Conservation (phyloP, 2,329 filamentous ascomycete species). For the Westerdykella ornata region DNA sequence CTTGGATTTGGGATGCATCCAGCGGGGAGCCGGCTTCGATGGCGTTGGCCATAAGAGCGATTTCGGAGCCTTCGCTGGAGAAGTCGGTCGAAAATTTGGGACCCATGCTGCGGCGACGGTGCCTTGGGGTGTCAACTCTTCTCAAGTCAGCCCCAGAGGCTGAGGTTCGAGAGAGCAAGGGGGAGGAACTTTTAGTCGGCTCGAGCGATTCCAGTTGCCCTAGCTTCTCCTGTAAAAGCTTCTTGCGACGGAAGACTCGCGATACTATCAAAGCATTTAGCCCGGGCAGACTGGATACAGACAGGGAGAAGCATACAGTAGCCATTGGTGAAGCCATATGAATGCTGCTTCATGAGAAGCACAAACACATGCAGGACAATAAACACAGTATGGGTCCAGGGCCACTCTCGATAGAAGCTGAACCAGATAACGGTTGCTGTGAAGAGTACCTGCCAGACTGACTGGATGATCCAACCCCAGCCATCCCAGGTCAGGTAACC, state of each 20-base stretch:
- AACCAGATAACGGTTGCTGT: slow-evolving; percentile 57
- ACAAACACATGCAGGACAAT: slow-evolving; percentile 67
- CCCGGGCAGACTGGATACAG: neutral
- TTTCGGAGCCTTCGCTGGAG: slow-evolving; percentile 47
- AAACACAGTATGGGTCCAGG: slow-evolving; percentile 76
- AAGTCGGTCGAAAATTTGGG: slow-evolving; percentile 41
- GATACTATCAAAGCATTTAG: slow-evolving; percentile 40
- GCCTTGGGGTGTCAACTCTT: slow-evolving; percentile 3
- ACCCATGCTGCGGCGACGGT: slow-evolving; percentile 30
- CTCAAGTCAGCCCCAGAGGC: slow-evolving; percentile 14
- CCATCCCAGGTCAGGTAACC: slow-evolving; percentile 61
- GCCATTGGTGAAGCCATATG: slow-evolving; percentile 73
- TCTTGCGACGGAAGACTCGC: slow-evolving; percentile 48
- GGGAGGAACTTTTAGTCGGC: slow-evolving; percentile 37
- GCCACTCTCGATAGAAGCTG: slow-evolving; percentile 67
- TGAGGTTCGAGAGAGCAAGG: slow-evolving; percentile 3
- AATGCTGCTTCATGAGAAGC: slow-evolving; percentile 80
- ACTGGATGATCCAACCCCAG: slow-evolving; percentile 67
- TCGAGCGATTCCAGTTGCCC: slow-evolving; percentile 52
- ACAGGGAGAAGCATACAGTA: slow-evolving; percentile 42
- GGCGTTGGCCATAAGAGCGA: slow-evolving; percentile 55
- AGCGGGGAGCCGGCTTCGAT: slow-evolving; percentile 57
- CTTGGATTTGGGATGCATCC: slow-evolving; percentile 54
- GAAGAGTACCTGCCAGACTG: slow-evolving; percentile 63
- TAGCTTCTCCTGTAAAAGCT: slow-evolving; percentile 45